Evolutionary conservation across 345 rosid species (phyloP).

Genomic region (Linum tenue): DNA sequence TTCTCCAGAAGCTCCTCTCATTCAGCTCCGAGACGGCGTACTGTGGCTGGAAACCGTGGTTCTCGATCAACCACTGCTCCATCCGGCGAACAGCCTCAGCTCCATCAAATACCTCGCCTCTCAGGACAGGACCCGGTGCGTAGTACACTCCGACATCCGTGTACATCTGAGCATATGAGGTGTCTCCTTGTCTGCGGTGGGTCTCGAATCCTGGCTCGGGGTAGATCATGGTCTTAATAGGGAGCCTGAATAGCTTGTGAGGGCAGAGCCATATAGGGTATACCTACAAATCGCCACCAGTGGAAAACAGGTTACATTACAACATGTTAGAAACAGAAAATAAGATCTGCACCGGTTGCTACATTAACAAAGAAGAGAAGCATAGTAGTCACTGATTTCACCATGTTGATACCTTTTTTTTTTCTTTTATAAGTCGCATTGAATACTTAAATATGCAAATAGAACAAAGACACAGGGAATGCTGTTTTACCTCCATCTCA

Average conservation of each 20-base stretch:
- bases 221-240: slow-evolving; percentile 76
- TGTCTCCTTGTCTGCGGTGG: slow-evolving; percentile 81
- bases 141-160: slow-evolving; percentile 96
- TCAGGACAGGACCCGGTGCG: slow-evolving; percentile 83
- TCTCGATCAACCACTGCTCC: slow-evolving; percentile 94
- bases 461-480: not conserved
- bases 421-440: no score
- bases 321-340: no score
- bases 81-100: slow-evolving; percentile 68
- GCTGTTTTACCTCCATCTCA: slow-evolving; percentile 84
- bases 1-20: slow-evolving; percentile 93
- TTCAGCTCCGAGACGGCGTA: slow-evolving; percentile 87
- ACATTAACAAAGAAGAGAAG: no score
- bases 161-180: slow-evolving; percentile 85
- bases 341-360: no score
- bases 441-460: not conserved
- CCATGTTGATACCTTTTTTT: no score
- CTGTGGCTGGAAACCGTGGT: slow-evolving; percentile 92
- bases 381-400: no score
- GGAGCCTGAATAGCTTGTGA: slow-evolving; percentile 77
- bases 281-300: slow-evolving; percentile 33
- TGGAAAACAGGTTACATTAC: not conserved
- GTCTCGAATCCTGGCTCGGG: slow-evolving; percentile 96
- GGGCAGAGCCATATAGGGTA: slow-evolving; percentile 99
- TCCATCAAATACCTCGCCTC: slow-evolving; percentile 90